Conservation (phyloP, 768 basidiomycete genomes). For the Xerocomellus chrysenteron region DNA sequence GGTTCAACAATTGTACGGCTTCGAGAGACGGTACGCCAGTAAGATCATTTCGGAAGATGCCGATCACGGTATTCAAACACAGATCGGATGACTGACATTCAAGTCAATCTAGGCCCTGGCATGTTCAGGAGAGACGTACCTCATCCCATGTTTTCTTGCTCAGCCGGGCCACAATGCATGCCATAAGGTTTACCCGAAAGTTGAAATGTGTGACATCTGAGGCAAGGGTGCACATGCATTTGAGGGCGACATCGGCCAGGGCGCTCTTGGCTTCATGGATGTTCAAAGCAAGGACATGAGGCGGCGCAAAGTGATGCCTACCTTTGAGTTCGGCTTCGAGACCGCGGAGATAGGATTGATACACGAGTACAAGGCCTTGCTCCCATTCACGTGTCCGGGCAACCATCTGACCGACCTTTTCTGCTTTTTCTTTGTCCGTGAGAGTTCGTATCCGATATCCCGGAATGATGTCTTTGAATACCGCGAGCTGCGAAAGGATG, state of each 20-base stretch:
- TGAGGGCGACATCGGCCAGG: conserved; percentile 67
- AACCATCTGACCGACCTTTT: conserved; percentile 95
- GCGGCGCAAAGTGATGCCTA: conserved; percentile 16
- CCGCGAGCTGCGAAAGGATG: conserved; percentile 85
- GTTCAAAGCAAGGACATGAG: conserved; percentile 20
- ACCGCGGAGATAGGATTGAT: conserved; percentile 84
- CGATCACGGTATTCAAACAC: conserved; percentile 78
- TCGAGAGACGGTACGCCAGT: conserved; percentile 84
- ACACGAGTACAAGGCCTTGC: conserved; percentile 84
- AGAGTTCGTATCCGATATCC: conserved; percentile 92
- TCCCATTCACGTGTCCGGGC: conserved; percentile 90
- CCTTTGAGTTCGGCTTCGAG: conserved; percentile 89
- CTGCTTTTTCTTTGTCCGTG: conserved; percentile 86
- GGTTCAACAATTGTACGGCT: conserved; percentile 83
- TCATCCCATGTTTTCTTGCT: conserved; percentile 89
- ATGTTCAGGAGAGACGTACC: conserved; percentile 44
- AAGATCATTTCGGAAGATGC: conserved; percentile 79
- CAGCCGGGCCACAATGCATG: conserved; percentile 75
- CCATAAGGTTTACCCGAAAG: conserved; percentile 91
- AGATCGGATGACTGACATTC: conserved; percentile 71
- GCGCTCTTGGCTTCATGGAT: conserved; percentile 55
- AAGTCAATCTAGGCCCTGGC: conserved; percentile 6
- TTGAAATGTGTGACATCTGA: conserved; percentile 93
- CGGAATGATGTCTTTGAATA: conserved; percentile 95
- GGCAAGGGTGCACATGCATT: conserved; percentile 85